These are phyloP conservation scores for Aspergillus neoniger DNA, from an alignment of 2,329 filamentous ascomycete genomes.

Conservation along the genomic window DNA sequence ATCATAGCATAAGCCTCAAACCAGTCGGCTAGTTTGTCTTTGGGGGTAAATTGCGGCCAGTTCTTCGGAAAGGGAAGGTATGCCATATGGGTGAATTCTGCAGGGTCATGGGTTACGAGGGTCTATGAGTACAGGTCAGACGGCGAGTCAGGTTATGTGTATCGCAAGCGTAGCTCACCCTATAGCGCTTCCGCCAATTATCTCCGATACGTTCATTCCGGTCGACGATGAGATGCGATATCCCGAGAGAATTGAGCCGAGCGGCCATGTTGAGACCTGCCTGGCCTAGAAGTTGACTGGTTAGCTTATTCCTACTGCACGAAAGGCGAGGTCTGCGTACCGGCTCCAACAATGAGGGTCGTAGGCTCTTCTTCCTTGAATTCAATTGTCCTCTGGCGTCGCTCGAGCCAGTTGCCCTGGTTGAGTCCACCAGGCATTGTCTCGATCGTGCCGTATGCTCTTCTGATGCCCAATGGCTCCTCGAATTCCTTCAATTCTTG, in stretches of 20 bases:
- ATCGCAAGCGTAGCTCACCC: conserved; percentile 24
- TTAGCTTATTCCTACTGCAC: neutral
- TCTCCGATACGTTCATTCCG: conserved; percentile 50
- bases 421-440: conserved; percentile 35
- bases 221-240: conserved; percentile 49
- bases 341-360: conserved; percentile 46
- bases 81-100: conserved; percentile 42
- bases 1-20: conserved; percentile 52
- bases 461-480: conserved; percentile 35
- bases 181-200: conserved; percentile 55
- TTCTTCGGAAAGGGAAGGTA: conserved; percentile 46
- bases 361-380: conserved; percentile 41
- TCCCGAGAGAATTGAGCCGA: conserved; percentile 43
- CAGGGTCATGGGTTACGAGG: conserved; percentile 45
- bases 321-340: conserved; percentile 22
- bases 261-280: conserved; percentile 47
- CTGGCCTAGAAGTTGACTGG: conserved; percentile 35
- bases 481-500: conserved; percentile 39
- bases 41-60: conserved; percentile 47
- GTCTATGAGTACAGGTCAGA: conserved; percentile 24
- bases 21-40: conserved; percentile 53
- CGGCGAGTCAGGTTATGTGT: neutral
- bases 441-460: conserved; percentile 38
- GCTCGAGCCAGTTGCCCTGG: conserved; percentile 42
- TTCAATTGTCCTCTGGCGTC: conserved; percentile 33